These are phyloP conservation scores for Tolypocladium cylindrosporum DNA, from an alignment of 2,329 filamentous ascomycete species.

Conservation along the genomic window DNA sequence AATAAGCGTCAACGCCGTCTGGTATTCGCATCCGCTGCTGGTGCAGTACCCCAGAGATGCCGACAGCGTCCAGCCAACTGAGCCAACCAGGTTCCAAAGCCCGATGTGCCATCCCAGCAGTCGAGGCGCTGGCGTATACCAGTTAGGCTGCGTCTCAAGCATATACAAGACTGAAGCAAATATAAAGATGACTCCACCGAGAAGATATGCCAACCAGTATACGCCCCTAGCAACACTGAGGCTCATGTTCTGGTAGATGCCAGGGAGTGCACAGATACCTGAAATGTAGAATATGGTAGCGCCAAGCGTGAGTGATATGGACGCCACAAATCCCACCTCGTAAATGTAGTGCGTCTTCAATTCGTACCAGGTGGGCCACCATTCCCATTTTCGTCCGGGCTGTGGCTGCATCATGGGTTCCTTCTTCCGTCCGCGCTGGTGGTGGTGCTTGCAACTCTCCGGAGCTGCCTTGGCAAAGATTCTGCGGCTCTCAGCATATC, in stretches of 20 bases:
- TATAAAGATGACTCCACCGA: conserved; percentile 53
- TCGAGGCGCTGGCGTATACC: conserved; percentile 45
- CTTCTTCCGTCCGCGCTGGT: neutral
- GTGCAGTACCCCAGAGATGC: conserved; percentile 41
- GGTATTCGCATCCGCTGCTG: conserved; percentile 21
- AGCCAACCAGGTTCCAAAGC: conserved; percentile 52
- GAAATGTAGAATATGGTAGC: conserved; percentile 56
- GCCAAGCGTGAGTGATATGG: conserved; percentile 41
- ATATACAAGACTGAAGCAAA: conserved; percentile 48
- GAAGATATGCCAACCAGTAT: conserved; percentile 47
- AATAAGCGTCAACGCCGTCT: conserved; percentile 28
- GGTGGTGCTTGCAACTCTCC: neutral
- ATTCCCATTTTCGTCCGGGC: conserved; percentile 35
- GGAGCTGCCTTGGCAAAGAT: neutral
- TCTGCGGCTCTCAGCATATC: neutral
- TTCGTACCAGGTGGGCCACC: conserved; percentile 46
- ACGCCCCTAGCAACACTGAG: conserved; percentile 35
- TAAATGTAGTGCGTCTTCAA: conserved; percentile 48
- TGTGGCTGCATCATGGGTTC: neutral
- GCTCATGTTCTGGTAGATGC: conserved; percentile 40
- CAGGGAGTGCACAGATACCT: conserved; percentile 50
- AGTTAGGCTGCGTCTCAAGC: conserved; percentile 52
- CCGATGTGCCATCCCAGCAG: conserved; percentile 57
- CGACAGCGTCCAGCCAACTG: conserved; percentile 50
- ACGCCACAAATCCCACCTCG: conserved; percentile 55